Evolutionary conservation across 148 eudicot species (phyloP).

Genomic region (Rhododendron williamsianum): DNA sequence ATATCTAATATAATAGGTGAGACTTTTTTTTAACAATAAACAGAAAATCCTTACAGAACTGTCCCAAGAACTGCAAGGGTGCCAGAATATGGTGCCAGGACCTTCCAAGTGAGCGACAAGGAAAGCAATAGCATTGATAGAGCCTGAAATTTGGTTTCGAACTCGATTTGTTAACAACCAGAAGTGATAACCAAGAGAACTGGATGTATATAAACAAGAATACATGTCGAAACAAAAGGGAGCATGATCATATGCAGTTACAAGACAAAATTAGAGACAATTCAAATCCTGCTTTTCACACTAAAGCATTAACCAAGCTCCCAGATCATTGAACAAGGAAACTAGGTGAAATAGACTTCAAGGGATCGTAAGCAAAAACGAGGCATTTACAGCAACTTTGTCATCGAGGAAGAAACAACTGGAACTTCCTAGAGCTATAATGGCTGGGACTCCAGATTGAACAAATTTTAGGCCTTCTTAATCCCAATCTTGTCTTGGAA

Average conservation of each 20-base stretch:
- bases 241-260: background rate
- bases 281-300: background rate
- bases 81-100: slow-evolving; percentile 72
- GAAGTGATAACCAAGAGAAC: background rate
- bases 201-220: background rate
- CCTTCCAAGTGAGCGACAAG: slow-evolving; percentile 71
- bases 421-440: background rate
- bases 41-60: slow-evolving; percentile 60
- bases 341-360: background rate
- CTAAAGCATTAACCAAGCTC: background rate
- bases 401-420: background rate
- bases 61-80: slow-evolving; percentile 88
- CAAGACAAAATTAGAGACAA: background rate
- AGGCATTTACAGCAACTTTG: background rate
- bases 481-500: background rate
- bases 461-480: background rate
- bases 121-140: slow-evolving; percentile 93
- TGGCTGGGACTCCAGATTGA: background rate
- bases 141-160: slow-evolving; percentile 44
- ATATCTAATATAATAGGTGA: background rate
- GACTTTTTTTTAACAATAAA: background rate
- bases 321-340: background rate
- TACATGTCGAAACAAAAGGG: background rate
- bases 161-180: background rate
- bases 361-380: background rate